Evolutionary conservation across 768 basidiomycete species (phyloP).

Genomic region (Leccinum uliginosum): DNA sequence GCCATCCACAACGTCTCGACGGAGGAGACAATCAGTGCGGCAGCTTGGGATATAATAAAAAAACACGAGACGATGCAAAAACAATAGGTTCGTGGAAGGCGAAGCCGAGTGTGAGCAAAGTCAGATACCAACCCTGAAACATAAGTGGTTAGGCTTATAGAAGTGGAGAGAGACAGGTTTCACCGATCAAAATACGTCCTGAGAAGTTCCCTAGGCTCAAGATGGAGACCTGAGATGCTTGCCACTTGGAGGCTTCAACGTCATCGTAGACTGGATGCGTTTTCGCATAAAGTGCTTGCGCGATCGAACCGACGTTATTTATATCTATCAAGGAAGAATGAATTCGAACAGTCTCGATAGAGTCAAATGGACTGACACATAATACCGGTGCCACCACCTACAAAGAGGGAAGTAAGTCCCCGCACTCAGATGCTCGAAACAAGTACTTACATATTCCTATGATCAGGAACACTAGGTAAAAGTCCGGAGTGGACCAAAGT

Average conservation of each 20-base stretch:
- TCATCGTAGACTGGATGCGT: slow-evolving; percentile 61
- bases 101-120: slow-evolving; percentile 50
- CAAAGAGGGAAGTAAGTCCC: neutral
- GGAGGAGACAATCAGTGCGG: slow-evolving; percentile 50
- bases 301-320: slow-evolving; percentile 82
- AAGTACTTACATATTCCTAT: slow-evolving; percentile 51
- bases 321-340: slow-evolving; percentile 47
- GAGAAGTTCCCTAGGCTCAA: slow-evolving; percentile 78
- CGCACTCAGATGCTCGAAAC: neutral
- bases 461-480: slow-evolving; percentile 60
- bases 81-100: slow-evolving; percentile 63
- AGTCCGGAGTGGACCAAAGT: slow-evolving; percentile 51
- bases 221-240: slow-evolving; percentile 79
- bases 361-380: slow-evolving; percentile 51
- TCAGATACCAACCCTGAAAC: slow-evolving; percentile 65
- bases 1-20: slow-evolving; percentile 62
- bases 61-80: slow-evolving; percentile 61
- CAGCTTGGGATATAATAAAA: slow-evolving; percentile 71
- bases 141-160: neutral
- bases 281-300: slow-evolving; percentile 63
- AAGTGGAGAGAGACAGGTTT: neutral
- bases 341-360: neutral
- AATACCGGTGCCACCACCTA: slow-evolving; percentile 69
- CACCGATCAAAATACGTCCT: slow-evolving; percentile 76
- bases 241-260: slow-evolving; percentile 63